Percentiles rank a stretch among this genome's conserved stretches.
Evolutionary conservation across 2,329 filamentous ascomycete species (phyloP).

Genomic region (Colletotrichum lentis): DNA sequence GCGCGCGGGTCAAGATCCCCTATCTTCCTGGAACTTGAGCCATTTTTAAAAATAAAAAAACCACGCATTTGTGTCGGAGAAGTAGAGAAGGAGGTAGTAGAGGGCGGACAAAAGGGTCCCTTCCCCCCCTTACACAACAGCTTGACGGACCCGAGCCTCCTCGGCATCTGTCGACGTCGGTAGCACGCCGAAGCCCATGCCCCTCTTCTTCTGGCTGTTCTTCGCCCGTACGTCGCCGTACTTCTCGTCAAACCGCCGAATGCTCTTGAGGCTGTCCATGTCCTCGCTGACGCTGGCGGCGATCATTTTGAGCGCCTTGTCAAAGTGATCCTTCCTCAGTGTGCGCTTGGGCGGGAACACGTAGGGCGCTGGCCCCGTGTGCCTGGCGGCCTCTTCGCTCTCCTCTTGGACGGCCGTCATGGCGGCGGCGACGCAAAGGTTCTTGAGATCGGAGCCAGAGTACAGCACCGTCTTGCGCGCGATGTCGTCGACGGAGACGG

Average conservation of each 20-base stretch:
- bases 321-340: conserved; percentile 77
- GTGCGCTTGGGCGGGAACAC: conserved; percentile 74
- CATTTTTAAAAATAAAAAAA: neutral
- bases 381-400: conserved; percentile 52
- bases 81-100: neutral
- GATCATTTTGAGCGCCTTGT: conserved; percentile 85
- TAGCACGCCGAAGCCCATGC: conserved; percentile 67
- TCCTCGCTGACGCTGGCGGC: conserved; percentile 93
- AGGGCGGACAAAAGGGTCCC: no score
- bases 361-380: conserved; percentile 55
- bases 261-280: conserved; percentile 84
- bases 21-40: neutral
- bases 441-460: conserved; percentile 85
- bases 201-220: conserved; percentile 59
- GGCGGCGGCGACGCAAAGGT: conserved; percentile 80
- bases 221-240: conserved; percentile 77
- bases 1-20: no score
- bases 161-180: conserved; percentile 51
- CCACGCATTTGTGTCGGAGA: neutral
- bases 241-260: conserved; percentile 94
- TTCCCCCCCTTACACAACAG: conserved; percentile 18
- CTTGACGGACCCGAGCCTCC: conserved; percentile 55
- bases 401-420: conserved; percentile 83
- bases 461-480: conserved; percentile 77
- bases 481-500: conserved; percentile 68